Base-by-base conservation (phyloP, 441 rosid species). In the Jatropha podagrica region DNA sequence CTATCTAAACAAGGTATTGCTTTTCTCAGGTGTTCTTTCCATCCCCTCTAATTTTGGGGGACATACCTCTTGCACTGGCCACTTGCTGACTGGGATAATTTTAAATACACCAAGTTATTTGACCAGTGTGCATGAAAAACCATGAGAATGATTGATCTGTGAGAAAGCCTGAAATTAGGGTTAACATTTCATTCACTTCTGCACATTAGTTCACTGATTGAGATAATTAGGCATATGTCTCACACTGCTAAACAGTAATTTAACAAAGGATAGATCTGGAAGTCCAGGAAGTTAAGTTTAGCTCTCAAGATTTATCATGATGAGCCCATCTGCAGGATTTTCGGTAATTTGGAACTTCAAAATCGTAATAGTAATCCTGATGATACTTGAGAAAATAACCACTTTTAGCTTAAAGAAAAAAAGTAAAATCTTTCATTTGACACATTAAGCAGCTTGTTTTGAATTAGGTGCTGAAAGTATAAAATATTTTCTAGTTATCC, bases 1-100 rank as follows among this genome's bases (percentile, higher is more conserved):
- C 76, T 94, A 90, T 87, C 82, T 94, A 81, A 94, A 94, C 84
- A 92, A 91, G 96, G 96, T 94, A 79, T 72, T 61, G 11, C 17
- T 46, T 68, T 52, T 72, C 69, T 17, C 59, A 12, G 58, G 44
- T 41, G 71, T 26, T 26, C 5, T 55, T 9, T 20, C 4, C 20
- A 54, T 44, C 72, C 59, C 48, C 4, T 41, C 14, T 37, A 13
- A 62, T 63, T 69, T 70, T 0, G 38, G 18, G 44, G 42, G 46
- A 27, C 26, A 7, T 64, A 20, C 23, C n/a, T 48, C n/a, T 62
- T 52, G 18, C 51, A 0, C 64, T 46, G 26, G 55, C 26, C 32
- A 23, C 15, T n/a, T 42, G 20, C 23, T n/a, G 42, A 68, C 17
- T 73, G 27, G 44, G 6, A 26, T 48, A 63, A 13, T n/a, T 64